Evolutionary conservation across 2,329 filamentous ascomycete species (phyloP), one percentile per base, ranked within the genome.

Genomic region (Colletotrichum sublineola): DNA sequence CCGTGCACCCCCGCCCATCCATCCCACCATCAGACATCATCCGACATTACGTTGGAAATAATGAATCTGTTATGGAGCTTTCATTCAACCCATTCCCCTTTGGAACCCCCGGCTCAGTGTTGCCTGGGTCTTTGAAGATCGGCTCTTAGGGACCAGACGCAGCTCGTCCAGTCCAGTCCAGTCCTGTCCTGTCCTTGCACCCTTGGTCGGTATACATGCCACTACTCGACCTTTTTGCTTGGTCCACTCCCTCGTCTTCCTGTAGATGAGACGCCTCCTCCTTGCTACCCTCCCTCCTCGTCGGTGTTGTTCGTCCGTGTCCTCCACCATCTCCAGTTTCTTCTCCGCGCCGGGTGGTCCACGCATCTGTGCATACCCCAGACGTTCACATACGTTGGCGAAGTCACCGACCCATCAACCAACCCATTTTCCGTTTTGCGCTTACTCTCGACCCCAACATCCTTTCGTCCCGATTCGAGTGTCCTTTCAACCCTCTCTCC

Each of bases 301-400:
- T 62, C 53, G 15, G 24, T 42, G 31, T 33, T 36, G 24, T 33
- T 46, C 61, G 11, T 56, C 53, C 33, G 12, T 36, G 33, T 57
- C 69, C 58, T 62, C 53, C 44, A 60, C 29, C 36, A 68, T 62
- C 66, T 69, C 69, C 69, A 72, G 69, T 69, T 24, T 24, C 24
- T 24, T 69, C 69, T 65, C 69, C 69, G 69, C 69, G 66, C 20
- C 40, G 53, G 53, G 44, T 38, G 46, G 55, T 50, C 66, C 66
- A 72, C 69, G 66, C 55, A 56, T 69, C 66, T 56, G 53, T 64
- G 48, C 69, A 72, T 72, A 72, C 69, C 69, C 69, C 69, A 65
- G 69, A 72, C 66, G 4, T 65, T 61, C 42, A 68, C 58, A 60
- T 52, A 50, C 52, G 44, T 60, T 36, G 42, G 42, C 66, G 46